Percentiles rank a stretch among this genome's conserved stretches.
Evolutionary conservation across 441 rosid species (phyloP).

Genomic region (Macaranga tanarius): DNA sequence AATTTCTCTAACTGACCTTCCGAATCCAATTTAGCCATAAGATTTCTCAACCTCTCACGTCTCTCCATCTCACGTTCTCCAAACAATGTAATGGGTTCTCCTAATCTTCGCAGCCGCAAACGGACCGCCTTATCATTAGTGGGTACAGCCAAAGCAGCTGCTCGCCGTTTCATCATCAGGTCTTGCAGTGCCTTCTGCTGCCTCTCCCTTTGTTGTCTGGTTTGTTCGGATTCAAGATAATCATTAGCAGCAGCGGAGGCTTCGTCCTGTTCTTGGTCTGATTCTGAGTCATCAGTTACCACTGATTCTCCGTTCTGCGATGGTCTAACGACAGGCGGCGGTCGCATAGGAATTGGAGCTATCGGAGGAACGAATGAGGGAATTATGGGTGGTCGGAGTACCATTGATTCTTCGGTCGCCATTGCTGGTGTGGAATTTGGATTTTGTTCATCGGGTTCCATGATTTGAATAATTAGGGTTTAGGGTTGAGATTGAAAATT

Average conservation of each 20-base stretch:
- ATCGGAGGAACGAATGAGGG: slow-evolving; percentile 52
- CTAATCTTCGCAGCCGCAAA: slow-evolving; percentile 78
- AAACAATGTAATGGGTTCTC: slow-evolving; percentile 86
- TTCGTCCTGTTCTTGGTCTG: slow-evolving; percentile 36
- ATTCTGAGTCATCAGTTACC: slow-evolving; percentile 53
- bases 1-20: slow-evolving; percentile 81
- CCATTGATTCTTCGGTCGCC: slow-evolving; percentile 29
- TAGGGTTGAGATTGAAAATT: too few species aligned
- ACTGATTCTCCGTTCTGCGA: slow-evolving; percentile 44
- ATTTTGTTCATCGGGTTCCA: slow-evolving; percentile 51
- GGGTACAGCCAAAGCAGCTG: slow-evolving; percentile 91
- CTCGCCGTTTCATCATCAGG: slow-evolving; percentile 71
- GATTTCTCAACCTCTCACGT: slow-evolving; percentile 74
- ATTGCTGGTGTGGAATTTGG: slow-evolving; percentile 28
- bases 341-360: slow-evolving; percentile 52
- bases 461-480: slow-evolving; percentile 2
- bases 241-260: slow-evolving; percentile 30
- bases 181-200: slow-evolving; percentile 88
- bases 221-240: slow-evolving; percentile 66
- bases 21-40: slow-evolving; percentile 80
- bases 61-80: slow-evolving; percentile 98
- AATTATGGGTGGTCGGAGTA: slow-evolving; percentile 40
- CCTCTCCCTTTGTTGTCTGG: slow-evolving; percentile 64
- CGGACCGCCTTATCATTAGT: slow-evolving; percentile 91
- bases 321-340: slow-evolving; percentile 23